These are phyloP conservation scores for Nakataea oryzae DNA, from an alignment of 2,329 filamentous ascomycete species.

Conservation along the genomic window DNA sequence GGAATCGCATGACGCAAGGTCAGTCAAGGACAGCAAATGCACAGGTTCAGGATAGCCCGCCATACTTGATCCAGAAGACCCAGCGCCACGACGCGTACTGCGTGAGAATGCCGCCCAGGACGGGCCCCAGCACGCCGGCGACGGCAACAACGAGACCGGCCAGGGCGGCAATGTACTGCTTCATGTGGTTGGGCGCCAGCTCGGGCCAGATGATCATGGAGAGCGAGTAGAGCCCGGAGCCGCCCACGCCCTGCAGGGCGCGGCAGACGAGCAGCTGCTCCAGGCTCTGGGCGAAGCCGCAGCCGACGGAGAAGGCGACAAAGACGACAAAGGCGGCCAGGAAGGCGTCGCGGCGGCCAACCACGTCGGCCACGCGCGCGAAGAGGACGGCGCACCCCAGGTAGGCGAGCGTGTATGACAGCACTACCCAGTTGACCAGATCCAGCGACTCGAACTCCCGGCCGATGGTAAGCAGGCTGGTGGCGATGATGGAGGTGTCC, in stretches of 20 bases:
- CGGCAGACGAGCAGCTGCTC: slow-evolving; percentile 37
- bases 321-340: slow-evolving; percentile 40
- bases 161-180: slow-evolving; percentile 31
- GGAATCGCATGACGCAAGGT: slow-evolving; percentile 9
- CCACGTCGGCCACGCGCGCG: slow-evolving; percentile 41
- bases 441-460: slow-evolving; percentile 34
- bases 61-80: slow-evolving; percentile 51
- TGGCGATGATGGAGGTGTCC: slow-evolving; percentile 51
- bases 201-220: slow-evolving; percentile 45
- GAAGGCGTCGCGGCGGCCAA: slow-evolving; percentile 43
- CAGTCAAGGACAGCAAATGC: neutral
- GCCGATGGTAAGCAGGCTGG: slow-evolving; percentile 44
- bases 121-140: slow-evolving; percentile 38
- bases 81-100: slow-evolving; percentile 39
- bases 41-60: too few relatives aligned
- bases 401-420: slow-evolving; percentile 46
- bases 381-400: slow-evolving; percentile 46
- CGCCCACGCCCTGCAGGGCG: slow-evolving; percentile 39
- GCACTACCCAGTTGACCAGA: slow-evolving; percentile 41
- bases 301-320: slow-evolving; percentile 44
- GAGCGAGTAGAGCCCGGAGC: slow-evolving; percentile 43
- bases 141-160: slow-evolving; percentile 37
- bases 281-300: slow-evolving; percentile 33
- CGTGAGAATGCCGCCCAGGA: slow-evolving; percentile 40
- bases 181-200: slow-evolving; percentile 27